Conservation (phyloP, 805 yeast genomes). For the Crinitomyces ghanaensis region DNA sequence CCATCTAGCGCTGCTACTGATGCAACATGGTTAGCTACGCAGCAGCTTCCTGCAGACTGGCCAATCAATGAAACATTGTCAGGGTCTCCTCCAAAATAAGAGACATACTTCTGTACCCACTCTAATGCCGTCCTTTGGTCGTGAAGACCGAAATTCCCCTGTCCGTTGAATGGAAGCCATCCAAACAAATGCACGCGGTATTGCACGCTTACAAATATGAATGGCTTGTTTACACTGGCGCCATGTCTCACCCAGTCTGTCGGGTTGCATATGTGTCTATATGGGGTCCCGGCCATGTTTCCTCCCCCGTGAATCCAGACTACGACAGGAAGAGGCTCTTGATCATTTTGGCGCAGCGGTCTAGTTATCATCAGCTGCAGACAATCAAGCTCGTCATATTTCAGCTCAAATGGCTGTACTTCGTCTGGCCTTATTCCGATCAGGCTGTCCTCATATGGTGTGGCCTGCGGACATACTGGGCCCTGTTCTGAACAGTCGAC, state of each 20-base stretch:
- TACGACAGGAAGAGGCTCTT: slow-evolving; percentile 24
- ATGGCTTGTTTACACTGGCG: slow-evolving; percentile 16
- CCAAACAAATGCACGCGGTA: slow-evolving; percentile 31
- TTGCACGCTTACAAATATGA: slow-evolving; percentile 29
- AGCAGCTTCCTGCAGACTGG: slow-evolving; percentile 37
- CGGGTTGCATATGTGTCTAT: slow-evolving; percentile 21
- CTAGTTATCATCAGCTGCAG: slow-evolving; percentile 23
- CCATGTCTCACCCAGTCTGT: slow-evolving; percentile 18
- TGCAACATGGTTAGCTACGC: slow-evolving; percentile 33
- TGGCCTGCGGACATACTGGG: slow-evolving; percentile 15
- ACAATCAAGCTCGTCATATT: slow-evolving; percentile 23
- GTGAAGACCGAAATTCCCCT: slow-evolving; percentile 34
- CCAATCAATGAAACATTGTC: slow-evolving; percentile 35
- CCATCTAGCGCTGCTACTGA: slow-evolving; percentile 11
- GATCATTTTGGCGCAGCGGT: slow-evolving; percentile 10
- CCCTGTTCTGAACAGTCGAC: slow-evolving; percentile 13
- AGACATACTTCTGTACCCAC: slow-evolving; percentile 36
- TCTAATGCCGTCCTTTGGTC: slow-evolving; percentile 37
- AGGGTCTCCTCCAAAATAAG: slow-evolving; percentile 37
- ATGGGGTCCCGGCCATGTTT: slow-evolving; percentile 26
- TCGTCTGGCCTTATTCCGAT: slow-evolving; percentile 15
- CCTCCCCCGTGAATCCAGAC: slow-evolving; percentile 32
- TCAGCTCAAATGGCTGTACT: slow-evolving; percentile 13
- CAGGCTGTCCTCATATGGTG: slow-evolving; percentile 12
- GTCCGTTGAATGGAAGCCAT: slow-evolving; percentile 28